phyloP scores from a whole-genome alignment of 257 asterid species.

The Solanum bukasovii region DNA sequence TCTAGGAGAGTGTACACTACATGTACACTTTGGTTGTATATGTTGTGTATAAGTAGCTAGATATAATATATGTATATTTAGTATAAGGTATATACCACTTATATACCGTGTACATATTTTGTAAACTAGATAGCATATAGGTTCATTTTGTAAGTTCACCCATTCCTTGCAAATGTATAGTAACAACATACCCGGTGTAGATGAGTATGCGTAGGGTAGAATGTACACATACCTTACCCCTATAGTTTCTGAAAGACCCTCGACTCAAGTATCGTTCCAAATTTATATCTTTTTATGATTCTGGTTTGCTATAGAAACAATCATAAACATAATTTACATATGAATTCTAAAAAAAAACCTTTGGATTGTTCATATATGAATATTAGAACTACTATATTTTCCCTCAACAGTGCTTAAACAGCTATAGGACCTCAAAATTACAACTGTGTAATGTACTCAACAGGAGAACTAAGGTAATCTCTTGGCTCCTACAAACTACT shows the following conservation, averaged over 20 bases:
- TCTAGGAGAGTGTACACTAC: neutral
- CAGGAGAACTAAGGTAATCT: neutral
- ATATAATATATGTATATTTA: neutral
- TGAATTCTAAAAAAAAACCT: neutral
- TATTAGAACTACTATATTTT: neutral
- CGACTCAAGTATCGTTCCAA: neutral
- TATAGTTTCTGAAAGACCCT: neutral
- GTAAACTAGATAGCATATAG: neutral
- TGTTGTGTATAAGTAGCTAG: neutral
- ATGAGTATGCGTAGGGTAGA: neutral
- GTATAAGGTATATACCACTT: neutral
- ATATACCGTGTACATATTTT: neutral
- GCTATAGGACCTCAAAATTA: neutral
- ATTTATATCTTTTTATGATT: neutral
- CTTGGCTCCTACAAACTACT: neutral
- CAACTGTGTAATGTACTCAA: neutral
- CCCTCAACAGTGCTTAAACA: neutral
- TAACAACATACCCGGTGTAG: neutral
- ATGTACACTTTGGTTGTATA: neutral
- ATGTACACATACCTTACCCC: neutral
- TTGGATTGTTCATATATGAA: neutral
- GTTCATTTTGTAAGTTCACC: neutral
- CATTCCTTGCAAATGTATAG: neutral
- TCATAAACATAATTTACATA: neutral
- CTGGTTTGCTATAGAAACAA: neutral